Evolutionary conservation across 805 yeast genomes (phyloP).

Genomic region (Jamesozyma rosinii): DNA sequence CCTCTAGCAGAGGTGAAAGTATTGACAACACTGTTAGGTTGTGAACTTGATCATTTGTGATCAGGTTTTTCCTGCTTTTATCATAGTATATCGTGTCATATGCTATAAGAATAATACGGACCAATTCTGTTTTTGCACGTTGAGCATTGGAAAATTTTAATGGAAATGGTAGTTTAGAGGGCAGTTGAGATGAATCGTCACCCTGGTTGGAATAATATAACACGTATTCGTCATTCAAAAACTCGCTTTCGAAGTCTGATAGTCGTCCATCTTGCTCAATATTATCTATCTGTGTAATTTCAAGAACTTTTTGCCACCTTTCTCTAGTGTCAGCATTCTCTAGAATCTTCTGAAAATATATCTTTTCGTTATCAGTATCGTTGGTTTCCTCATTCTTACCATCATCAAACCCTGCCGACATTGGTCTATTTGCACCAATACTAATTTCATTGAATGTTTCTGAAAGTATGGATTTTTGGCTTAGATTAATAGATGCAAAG

Average conservation of each 20-base stretch:
- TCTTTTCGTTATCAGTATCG: conserved; percentile 28
- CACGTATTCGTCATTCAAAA: conserved; percentile 28
- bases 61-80: conserved; percentile 39
- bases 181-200: conserved; percentile 6
- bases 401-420: not conserved
- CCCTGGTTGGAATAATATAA: conserved; percentile 17
- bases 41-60: conserved; percentile 44
- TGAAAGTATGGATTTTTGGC: conserved; percentile 67
- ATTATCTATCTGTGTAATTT: conserved; percentile 6
- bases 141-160: conserved; percentile 54
- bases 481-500: conserved; percentile 70
- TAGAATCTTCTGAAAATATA: conserved; percentile 23
- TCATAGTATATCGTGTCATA: conserved; percentile 74
- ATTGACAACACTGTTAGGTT: conserved; percentile 64
- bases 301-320: conserved; percentile 19
- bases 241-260: conserved; percentile 24
- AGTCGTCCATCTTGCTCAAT: conserved; percentile 7
- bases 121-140: conserved; percentile 68
- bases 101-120: conserved; percentile 71
- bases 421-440: conserved; percentile 4
- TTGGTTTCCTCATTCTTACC: conserved; percentile 30
- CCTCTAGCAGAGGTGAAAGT: conserved; percentile 64
- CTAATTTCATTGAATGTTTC: conserved; percentile 63
- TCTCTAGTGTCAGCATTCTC: conserved; percentile 18
- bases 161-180: conserved; percentile 12